Percentiles rank a stretch among this genome's conserved stretches.
phyloP scores from a whole-genome alignment of 176 grass and related monocot genomes.

The Oryza australiensis region DNA sequence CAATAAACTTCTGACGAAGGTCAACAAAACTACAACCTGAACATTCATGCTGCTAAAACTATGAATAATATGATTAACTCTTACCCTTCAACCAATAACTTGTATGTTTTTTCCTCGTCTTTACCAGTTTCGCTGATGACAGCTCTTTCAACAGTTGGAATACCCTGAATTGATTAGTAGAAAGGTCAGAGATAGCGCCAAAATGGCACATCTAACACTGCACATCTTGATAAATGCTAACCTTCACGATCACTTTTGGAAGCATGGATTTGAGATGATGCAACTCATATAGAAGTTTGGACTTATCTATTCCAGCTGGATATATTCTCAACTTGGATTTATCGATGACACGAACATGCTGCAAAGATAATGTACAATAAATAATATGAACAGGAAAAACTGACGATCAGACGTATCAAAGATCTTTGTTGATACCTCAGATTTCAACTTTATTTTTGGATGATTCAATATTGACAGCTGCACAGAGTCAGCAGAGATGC shows the following conservation, averaged over 20 bases:
- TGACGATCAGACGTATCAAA: neutral
- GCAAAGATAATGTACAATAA: constrained; percentile 26
- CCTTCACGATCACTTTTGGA: constrained; percentile 97
- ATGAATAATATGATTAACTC: constrained; percentile 24
- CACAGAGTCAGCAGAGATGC: constrained; percentile 68
- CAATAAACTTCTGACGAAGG: neutral
- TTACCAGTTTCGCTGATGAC: constrained; percentile 48
- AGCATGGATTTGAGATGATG: constrained; percentile 71
- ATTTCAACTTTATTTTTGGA: constrained; percentile 88
- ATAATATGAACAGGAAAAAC: neutral
- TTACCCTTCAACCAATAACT: constrained; percentile 88
- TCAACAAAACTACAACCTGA: neutral
- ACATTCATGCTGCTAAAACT: constrained; percentile 7
- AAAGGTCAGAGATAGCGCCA: constrained; percentile 26
- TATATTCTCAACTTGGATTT: constrained; percentile 80
- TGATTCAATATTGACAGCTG: constrained; percentile 82
- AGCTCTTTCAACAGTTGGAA: constrained; percentile 83
- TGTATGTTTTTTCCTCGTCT: constrained; percentile 24
- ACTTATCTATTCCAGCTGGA: constrained; percentile 67
- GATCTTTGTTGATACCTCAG: constrained; percentile 57
- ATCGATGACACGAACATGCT: constrained; percentile 68
- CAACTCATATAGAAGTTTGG: constrained; percentile 75
- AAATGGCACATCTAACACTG: constrained; percentile 5
- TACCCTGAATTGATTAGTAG: constrained; percentile 60
- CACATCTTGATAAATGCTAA: constrained; percentile 29